A percentile compares a stretch with the other conserved stretches of the same genome.
These are phyloP conservation scores for Oryza meyeriana DNA, from an alignment of 176 grass and related monocot species.

Conservation along the genomic window DNA sequence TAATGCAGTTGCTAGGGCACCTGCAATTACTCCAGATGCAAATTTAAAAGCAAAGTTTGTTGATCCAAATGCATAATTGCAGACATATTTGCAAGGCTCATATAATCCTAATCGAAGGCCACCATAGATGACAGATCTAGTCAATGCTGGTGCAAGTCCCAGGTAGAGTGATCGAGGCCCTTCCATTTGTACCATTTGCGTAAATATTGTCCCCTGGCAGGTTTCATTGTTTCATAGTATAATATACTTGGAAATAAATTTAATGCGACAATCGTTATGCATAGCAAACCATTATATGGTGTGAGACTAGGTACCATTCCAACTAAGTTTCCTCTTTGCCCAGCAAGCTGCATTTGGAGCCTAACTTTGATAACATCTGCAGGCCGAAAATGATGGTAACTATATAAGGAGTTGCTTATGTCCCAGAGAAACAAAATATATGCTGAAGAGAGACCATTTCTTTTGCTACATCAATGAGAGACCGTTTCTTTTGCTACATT, in stretches of 20 bases:
- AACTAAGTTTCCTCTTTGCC: constrained; percentile 87
- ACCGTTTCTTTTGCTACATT: too few relatives aligned
- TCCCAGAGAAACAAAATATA: constrained; percentile 7
- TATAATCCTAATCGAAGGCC: constrained; percentile 90
- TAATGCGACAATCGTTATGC: background rate
- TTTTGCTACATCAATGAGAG: background rate
- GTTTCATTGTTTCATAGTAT: constrained; percentile 27
- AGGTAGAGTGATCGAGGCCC: constrained; percentile 77
- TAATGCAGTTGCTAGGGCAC: constrained; percentile 71
- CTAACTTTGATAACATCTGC: constrained; percentile 99
- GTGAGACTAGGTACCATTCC: constrained; percentile 66
- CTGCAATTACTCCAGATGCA: constrained; percentile 80
- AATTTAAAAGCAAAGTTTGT: constrained; percentile 81
- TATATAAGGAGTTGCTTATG: constrained; percentile 33
- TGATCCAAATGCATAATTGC: constrained; percentile 74
- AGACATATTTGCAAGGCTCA: constrained; percentile 81
- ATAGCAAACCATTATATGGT: constrained; percentile 22
- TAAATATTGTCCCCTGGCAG: constrained; percentile 70
- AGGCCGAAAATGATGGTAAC: constrained; percentile 33
- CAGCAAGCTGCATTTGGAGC: constrained; percentile 97
- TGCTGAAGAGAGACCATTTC: background rate
- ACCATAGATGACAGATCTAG: constrained; percentile 82
- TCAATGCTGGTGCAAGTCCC: constrained; percentile 77
- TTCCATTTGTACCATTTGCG: constrained; percentile 69
- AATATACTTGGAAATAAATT: constrained; percentile 17